phyloP scores from a whole-genome alignment of 139 green algal species.

The Protoeuglena noctilucae region DNA sequence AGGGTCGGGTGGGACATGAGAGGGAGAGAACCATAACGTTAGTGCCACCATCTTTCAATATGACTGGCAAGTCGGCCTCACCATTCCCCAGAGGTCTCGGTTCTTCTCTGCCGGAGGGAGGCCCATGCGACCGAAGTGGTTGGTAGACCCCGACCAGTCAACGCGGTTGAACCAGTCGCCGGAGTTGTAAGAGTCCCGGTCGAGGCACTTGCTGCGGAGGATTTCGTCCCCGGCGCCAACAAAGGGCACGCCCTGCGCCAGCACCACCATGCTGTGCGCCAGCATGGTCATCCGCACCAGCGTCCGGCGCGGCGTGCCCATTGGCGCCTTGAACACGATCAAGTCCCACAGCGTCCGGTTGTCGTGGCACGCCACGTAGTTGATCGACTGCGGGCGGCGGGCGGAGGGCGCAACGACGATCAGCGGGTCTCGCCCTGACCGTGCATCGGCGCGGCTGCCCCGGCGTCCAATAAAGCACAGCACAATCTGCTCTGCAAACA shows the following conservation, averaged over 20 bases:
- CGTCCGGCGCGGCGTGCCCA: conserved; percentile 3
- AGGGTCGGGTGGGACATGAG: conserved; percentile 26
- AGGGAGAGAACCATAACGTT: neutral
- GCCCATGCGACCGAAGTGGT: conserved; percentile 66
- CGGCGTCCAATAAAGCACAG: too few relatives aligned
- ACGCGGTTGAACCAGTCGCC: conserved; percentile 67
- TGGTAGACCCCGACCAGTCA: conserved; percentile 49
- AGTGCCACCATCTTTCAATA: neutral
- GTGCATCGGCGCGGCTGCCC: conserved; percentile 9
- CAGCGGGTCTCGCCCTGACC: neutral
- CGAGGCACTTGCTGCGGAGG: conserved; percentile 65
- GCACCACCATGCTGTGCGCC: conserved; percentile 27
- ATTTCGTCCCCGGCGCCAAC: conserved; percentile 73
- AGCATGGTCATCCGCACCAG: conserved; percentile 37
- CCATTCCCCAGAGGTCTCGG: conserved; percentile 31
- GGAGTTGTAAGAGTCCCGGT: conserved; percentile 69
- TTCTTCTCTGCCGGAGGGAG: conserved; percentile 60
- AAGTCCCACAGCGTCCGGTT: conserved; percentile 77
- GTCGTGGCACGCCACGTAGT: conserved; percentile 77
- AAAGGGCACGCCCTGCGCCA: conserved; percentile 45
- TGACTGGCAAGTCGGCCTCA: too few relatives aligned
- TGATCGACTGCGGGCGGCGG: conserved; percentile 40
- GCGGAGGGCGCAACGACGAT: conserved; percentile 1
- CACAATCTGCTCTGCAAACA: too few relatives aligned
- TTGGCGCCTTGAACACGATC: conserved; percentile 29